These are phyloP conservation scores for Talaromyces sp. DNA, from an alignment of 2,329 filamentous ascomycete species.

Conservation along the genomic window DNA sequence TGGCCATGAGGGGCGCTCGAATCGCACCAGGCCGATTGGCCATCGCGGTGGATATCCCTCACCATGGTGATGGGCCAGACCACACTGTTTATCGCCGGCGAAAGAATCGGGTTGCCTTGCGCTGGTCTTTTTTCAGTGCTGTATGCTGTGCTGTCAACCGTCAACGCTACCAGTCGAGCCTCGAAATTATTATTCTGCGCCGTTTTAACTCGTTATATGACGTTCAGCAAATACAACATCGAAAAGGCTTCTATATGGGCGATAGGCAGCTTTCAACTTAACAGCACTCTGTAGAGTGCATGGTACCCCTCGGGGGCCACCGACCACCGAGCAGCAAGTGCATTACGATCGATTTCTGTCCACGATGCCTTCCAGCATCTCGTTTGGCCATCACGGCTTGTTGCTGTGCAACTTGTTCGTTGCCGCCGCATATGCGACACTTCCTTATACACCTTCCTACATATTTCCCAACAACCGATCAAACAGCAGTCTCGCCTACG, in stretches of 20 bases:
- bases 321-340: background rate
- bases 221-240: background rate
- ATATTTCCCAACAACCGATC: conserved; percentile 55
- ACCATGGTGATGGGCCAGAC: conserved; percentile 1
- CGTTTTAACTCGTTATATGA: background rate
- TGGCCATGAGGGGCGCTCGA: background rate
- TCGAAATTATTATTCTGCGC: background rate
- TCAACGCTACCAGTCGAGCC: background rate
- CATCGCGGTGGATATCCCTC: background rate
- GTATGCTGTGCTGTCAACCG: background rate
- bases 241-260: background rate
- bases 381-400: conserved; percentile 12
- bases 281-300: background rate
- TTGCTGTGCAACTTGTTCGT: conserved; percentile 16
- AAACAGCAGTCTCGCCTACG: conserved; percentile 60
- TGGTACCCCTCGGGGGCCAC: conserved; percentile 12
- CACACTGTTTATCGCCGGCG: background rate
- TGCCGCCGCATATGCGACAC: conserved; percentile 30
- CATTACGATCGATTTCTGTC: background rate
- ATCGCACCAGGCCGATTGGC: background rate
- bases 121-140: background rate
- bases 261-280: background rate
- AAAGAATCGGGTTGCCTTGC: background rate
- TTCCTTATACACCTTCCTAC: conserved; percentile 75
- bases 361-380: conserved; percentile 10